A percentile compares a stretch with the other conserved stretches of the same genome.
These are phyloP conservation scores for Sarocladiaceae sp. DNA, from an alignment of 2,329 filamentous ascomycete species.

Conservation along the genomic window DNA sequence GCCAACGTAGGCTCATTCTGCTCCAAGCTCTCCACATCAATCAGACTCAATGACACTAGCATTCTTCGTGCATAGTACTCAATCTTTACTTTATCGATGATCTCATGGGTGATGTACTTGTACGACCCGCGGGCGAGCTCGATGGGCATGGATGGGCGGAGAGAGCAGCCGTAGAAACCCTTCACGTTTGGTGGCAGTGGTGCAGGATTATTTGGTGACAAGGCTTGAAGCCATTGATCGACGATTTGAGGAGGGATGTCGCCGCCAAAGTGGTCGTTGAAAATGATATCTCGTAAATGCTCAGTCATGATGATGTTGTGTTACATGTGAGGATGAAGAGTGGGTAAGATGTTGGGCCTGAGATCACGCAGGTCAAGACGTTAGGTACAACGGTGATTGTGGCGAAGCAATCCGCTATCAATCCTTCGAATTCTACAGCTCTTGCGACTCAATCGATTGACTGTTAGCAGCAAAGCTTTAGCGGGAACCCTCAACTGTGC, in stretches of 20 bases:
- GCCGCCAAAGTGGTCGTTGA: constrained; percentile 8
- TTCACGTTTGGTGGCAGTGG: constrained; percentile 5
- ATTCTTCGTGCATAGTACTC: constrained; percentile 6
- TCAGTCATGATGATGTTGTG: background rate
- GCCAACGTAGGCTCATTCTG: background rate
- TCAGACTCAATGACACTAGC: background rate
- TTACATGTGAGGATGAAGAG: background rate
- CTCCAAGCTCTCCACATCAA: background rate
- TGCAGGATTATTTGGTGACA: background rate
- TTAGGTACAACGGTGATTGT: too few species aligned
- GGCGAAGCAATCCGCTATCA: too few species aligned
- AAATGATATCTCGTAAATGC: background rate
- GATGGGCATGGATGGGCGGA: constrained; percentile 2
- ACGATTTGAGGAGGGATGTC: constrained; percentile 6
- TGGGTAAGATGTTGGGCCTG: too few species aligned
- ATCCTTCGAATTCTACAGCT: too few species aligned
- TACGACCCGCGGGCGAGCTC: constrained; percentile 4
- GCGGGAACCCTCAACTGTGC: too few species aligned
- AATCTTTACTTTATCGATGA: background rate
- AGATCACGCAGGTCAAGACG: too few species aligned
- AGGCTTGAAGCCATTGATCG: background rate
- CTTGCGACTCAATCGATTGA: too few species aligned
- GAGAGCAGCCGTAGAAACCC: constrained; percentile 1
- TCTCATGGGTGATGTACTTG: constrained; percentile 6
- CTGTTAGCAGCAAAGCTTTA: too few species aligned